Percentiles rank a stretch among this genome's conserved stretches.
phyloP scores from a whole-genome alignment of 768 basidiomycete genomes.

The Polyporus arcularius region DNA sequence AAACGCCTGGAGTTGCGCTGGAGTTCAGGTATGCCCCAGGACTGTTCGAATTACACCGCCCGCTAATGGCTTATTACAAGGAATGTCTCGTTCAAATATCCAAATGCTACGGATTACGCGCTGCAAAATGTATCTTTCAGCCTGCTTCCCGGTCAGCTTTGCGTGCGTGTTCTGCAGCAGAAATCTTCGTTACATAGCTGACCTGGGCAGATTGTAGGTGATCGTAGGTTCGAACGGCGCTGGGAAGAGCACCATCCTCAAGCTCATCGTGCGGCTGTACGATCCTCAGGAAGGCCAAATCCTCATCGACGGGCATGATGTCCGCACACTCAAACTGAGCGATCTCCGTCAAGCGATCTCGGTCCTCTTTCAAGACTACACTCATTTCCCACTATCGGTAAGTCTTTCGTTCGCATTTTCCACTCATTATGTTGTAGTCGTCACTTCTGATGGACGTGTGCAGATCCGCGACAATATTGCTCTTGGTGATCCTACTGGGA shows the following conservation, averaged over 20 bases:
- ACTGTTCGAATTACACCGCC: too few species aligned
- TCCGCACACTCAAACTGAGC: slow-evolving; percentile 54
- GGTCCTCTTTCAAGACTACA: slow-evolving; percentile 81
- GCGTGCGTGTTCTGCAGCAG: slow-evolving; percentile 39
- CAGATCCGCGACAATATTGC: slow-evolving; percentile 78
- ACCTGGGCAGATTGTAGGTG: slow-evolving; percentile 41
- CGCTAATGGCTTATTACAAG: slow-evolving; percentile 20
- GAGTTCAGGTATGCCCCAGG: slow-evolving; percentile 36
- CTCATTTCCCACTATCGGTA: slow-evolving; percentile 73
- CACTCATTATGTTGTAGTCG: neutral
- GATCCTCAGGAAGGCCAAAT: slow-evolving; percentile 71
- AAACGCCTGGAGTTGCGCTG: neutral
- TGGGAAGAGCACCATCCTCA: slow-evolving; percentile 75
- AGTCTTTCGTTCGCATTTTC: slow-evolving; percentile 25
- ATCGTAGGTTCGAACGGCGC: slow-evolving; percentile 78
- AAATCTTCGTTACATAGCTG: neutral
- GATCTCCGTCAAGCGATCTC: slow-evolving; percentile 64
- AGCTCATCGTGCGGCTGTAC: slow-evolving; percentile 68
- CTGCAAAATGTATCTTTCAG: slow-evolving; percentile 66
- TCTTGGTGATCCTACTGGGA: slow-evolving; percentile 62
- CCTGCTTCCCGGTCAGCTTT: slow-evolving; percentile 67
- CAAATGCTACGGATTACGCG: slow-evolving; percentile 50
- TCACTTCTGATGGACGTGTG: neutral
- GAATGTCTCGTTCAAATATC: slow-evolving; percentile 72
- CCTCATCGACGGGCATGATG: slow-evolving; percentile 59